Conservation (phyloP, 2,329 filamentous ascomycete genomes). For the Nemania abortiva region DNA sequence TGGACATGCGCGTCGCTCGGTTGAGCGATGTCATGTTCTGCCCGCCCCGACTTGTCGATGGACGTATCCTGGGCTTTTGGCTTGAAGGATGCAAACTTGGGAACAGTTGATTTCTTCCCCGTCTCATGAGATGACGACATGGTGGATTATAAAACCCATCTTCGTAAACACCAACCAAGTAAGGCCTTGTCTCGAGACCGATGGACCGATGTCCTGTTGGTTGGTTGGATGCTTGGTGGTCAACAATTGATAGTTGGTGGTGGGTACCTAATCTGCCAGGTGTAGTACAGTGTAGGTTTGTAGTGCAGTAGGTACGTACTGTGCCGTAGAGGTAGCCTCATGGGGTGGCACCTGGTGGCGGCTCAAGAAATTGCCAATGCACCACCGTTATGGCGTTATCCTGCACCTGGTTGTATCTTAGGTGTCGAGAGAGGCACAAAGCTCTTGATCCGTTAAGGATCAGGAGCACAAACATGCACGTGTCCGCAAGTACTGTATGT, state of each 20-base stretch:
- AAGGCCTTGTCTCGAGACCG: constrained; percentile 9
- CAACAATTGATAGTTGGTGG: no score
- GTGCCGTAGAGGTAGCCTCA: no score
- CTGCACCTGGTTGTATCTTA: no score
- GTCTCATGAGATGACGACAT: constrained; percentile 47
- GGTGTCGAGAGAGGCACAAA: no score
- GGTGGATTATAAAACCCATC: constrained; percentile 13
- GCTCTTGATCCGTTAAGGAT: no score
- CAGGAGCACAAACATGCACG: no score
- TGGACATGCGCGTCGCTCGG: constrained; percentile 20
- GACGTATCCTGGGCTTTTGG: constrained; percentile 28
- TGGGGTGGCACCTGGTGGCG: no score
- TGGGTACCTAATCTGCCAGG: no score
- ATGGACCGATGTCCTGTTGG: neutral
- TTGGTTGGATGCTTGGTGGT: no score
- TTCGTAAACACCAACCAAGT: neutral
- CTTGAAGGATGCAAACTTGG: constrained; percentile 82
- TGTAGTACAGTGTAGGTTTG: neutral
- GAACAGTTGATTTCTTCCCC: constrained; percentile 58
- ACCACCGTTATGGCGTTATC: neutral
- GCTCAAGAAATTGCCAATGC: neutral
- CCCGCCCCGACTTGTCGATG: constrained; percentile 28
- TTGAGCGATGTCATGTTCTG: constrained; percentile 13
- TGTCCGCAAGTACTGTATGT: neutral
- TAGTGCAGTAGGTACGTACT: neutral